phyloP scores from a whole-genome alignment of 1,284 basidiomycete species.

The Gymnopus androsaceus region DNA sequence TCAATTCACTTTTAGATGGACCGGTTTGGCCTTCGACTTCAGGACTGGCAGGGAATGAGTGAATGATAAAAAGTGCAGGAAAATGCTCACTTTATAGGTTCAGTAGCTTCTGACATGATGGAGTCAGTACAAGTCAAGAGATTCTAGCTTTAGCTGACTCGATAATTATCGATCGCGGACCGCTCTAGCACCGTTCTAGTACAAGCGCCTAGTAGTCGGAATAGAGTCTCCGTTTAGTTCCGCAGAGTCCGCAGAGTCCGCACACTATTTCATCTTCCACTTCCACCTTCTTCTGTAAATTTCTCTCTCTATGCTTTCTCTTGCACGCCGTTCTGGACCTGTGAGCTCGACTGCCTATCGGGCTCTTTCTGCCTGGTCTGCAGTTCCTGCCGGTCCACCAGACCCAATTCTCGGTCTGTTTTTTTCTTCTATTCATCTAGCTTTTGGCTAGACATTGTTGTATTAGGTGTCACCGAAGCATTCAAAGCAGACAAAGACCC shows the following conservation, averaged over 20 bases:
- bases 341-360: constrained; percentile 40
- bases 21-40: constrained; percentile 38
- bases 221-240: neutral
- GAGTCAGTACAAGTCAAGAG: neutral
- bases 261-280: neutral
- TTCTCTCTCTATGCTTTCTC: constrained; percentile 20
- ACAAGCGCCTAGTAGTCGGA: neutral
- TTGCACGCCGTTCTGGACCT: constrained; percentile 45
- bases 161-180: constrained; percentile 1
- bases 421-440: constrained; percentile 12
- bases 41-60: constrained; percentile 8
- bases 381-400: constrained; percentile 86
- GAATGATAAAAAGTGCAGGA: neutral
- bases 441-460: constrained; percentile 14
- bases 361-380: constrained; percentile 76
- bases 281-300: neutral
- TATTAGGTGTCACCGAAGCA: constrained; percentile 86
- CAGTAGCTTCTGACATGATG: constrained; percentile 19
- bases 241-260: neutral
- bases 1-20: constrained; percentile 88
- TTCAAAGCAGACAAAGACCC: constrained; percentile 93
- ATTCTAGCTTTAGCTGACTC: neutral
- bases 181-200: neutral
- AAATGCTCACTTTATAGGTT: constrained; percentile 20
- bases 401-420: constrained; percentile 88